A percentile compares a stretch with the other conserved stretches of the same genome.
phyloP scores from a whole-genome alignment of 495 filamentous ascomycete genomes.

The Aspergillus leporis region DNA sequence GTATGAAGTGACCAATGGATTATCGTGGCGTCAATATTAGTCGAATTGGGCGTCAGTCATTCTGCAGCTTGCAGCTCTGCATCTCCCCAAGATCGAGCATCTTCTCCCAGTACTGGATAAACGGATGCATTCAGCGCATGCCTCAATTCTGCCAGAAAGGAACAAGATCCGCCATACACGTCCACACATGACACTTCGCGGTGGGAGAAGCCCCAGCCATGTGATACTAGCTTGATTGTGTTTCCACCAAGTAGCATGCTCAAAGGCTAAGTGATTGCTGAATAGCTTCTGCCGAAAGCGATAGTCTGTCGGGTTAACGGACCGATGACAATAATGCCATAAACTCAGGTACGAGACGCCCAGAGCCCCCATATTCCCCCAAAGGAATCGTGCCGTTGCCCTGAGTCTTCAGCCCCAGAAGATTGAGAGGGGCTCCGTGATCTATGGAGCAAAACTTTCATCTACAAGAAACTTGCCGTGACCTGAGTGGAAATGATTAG shows the following conservation, averaged over 20 bases:
- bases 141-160: neutral
- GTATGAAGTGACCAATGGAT: neutral
- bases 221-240: neutral
- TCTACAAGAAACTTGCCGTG: slow-evolving; percentile 17
- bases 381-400: slow-evolving; percentile 5
- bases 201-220: neutral
- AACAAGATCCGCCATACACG: neutral
- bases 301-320: slow-evolving; percentile 16
- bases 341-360: neutral
- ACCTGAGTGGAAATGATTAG: slow-evolving; percentile 25
- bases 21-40: neutral
- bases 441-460: slow-evolving; percentile 9
- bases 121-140: neutral
- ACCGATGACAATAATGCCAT: slow-evolving; percentile 11
- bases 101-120: neutral
- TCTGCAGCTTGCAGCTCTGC: neutral
- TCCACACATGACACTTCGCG: neutral
- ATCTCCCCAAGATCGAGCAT: neutral
- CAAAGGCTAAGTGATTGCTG: slow-evolving; percentile 6
- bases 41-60: neutral
- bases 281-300: slow-evolving; percentile 10
- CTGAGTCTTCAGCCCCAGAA: neutral
- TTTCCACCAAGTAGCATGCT: slow-evolving; percentile 8
- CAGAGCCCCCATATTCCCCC: slow-evolving; percentile 1
- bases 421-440: slow-evolving; percentile 7